Evolutionary conservation across 2,329 filamentous ascomycete genomes (phyloP), one percentile per base, ranked within the genome.

Genomic region (Alternaria conjuncta): DNA sequence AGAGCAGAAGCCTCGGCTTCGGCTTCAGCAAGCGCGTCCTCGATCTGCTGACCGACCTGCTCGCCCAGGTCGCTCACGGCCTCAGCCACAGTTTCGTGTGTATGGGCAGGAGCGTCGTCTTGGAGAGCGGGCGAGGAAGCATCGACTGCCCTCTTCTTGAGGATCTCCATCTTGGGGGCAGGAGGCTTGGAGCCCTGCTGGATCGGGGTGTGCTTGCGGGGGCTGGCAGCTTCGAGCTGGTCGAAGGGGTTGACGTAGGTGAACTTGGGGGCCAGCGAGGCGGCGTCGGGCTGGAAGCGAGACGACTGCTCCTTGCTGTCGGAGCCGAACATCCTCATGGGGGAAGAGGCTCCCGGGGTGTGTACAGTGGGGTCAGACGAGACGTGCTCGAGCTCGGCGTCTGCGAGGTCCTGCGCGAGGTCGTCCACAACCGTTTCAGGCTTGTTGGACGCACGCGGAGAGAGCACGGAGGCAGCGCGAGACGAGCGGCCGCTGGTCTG

Each of bases 231-330:
- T 61, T 88, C 86, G 65, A 92, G 82, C 72, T 90, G 86, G 61
- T 92, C 89, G 71, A 92, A 92, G 1, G 90, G 90, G 71, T 92
- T 92, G 71, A 89, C 85, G 79, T 92, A 92, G 26, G 86, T 91
- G 77, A 92, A 92, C 57, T 90, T 83, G 57, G 85, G 74, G 8
- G 79, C 72, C 43, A 77, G 68, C 20, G 68, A 55, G 9, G 65
- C 57, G 1, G 79, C 61, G 36, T 79, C 76, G 41, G 74, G 70
- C 20, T 76, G 69, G 60, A 73, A 69, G 46, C 78, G 80, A 45
- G 75, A 74, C 6, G 79, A 76, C 50, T 78, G 57, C 9, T 64
- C 68, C 78, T 78, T 66, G 81, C 83, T 76, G 82, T 85, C 36
- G 76, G 77, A 63, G 72, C 79, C 78, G 55, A 80, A 80, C 30